Evolutionary conservation across 2,329 filamentous ascomycete genomes (phyloP), one percentile per base, ranked within the genome.

Genomic region (Botryosphaeria dothidea): DNA sequence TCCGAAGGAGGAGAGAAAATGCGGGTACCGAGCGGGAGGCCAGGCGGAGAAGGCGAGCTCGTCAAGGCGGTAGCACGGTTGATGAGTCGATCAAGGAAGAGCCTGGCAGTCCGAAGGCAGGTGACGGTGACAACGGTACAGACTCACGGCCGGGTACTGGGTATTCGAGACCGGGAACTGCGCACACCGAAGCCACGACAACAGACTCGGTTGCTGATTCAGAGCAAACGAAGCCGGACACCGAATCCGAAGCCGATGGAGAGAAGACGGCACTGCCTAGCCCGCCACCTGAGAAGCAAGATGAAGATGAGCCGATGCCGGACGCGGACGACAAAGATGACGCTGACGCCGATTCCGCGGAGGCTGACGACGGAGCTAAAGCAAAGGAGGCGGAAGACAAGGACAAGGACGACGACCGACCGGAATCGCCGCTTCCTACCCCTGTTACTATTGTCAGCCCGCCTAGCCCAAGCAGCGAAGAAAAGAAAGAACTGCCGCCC

Each of bases 1-100:
- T 92, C 65, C 81, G 92, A 63, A 84, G 88, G 65, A 79, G 88
- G 71, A 80, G 90, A 72, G 90, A 93, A 74, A 92, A 87, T 67
- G 91, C 92, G 1, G 92, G 95, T 70, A 90, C 92, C 68, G 92
- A 96, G 78, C 82, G 92, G 62, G 85, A 87, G 65, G 82, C 92
- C 46, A 81, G 92, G 70, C 80, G 90, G 68, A 82, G 92, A 70
- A 82, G 91, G 68, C 70, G 77, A 63, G 51, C 38, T 5, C 49
- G 51, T 4, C 62, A 64, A 19, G 61, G 61, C n/a, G 51, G 62
- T 17, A 64, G 62, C 41, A 56, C 38, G 8, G 49, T 38, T 4
- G 62, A 64, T 7, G 62, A 64, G n/a, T 45, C 51, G 8, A 57
- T 56, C 62, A 64, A 64, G 19, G 62, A 64, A 8, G 62, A 64